Evolutionary conservation across 2,329 filamentous ascomycete genomes (phyloP).

Genomic region (Pyricularia pennisetigena): DNA sequence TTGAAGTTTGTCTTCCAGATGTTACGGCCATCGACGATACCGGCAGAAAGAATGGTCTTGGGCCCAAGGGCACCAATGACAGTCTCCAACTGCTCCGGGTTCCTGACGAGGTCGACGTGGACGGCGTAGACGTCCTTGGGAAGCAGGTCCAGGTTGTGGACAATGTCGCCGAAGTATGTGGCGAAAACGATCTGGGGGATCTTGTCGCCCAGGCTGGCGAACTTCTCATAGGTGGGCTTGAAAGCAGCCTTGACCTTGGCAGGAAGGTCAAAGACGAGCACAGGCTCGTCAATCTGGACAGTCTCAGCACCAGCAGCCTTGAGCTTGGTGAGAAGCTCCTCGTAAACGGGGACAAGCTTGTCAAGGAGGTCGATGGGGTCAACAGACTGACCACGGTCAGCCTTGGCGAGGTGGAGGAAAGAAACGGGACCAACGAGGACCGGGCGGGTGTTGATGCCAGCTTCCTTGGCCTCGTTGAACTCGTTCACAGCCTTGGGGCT

Average conservation of each 20-base stretch:
- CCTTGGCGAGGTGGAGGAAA: conserved; percentile 96
- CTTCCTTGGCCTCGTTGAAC: conserved; percentile 97
- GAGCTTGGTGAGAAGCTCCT: conserved; percentile 83
- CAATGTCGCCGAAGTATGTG: conserved; percentile 98
- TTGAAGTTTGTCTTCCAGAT: conserved; percentile 99
- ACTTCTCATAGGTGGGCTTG: conserved; percentile 94
- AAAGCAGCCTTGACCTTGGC: conserved; percentile 90
- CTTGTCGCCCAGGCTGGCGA: conserved; percentile 64
- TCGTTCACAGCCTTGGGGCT: conserved; percentile 86
- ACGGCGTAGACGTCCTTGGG: conserved; percentile 72
- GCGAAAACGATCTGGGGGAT: conserved; percentile 84
- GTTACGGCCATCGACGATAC: conserved; percentile 98
- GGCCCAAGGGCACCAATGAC: conserved; percentile 75
- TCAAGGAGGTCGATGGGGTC: conserved; percentile 89
- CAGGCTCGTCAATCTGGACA: conserved; percentile 97
- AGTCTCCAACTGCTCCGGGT: conserved; percentile 91
- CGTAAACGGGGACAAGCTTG: conserved; percentile 90
- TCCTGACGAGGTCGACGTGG: conserved; percentile 93
- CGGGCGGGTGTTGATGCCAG: conserved; percentile 84
- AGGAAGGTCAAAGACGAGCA: conserved; percentile 89
- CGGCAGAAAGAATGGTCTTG: conserved; percentile 84
- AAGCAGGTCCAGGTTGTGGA: conserved; percentile 94
- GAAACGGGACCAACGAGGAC: conserved; percentile 94
- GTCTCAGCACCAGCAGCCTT: conserved; percentile 94
- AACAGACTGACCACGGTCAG: conserved; percentile 88